phyloP scores from a whole-genome alignment of 2,329 filamentous ascomycete genomes.

The Pyrenophora tritici-repentis region DNA sequence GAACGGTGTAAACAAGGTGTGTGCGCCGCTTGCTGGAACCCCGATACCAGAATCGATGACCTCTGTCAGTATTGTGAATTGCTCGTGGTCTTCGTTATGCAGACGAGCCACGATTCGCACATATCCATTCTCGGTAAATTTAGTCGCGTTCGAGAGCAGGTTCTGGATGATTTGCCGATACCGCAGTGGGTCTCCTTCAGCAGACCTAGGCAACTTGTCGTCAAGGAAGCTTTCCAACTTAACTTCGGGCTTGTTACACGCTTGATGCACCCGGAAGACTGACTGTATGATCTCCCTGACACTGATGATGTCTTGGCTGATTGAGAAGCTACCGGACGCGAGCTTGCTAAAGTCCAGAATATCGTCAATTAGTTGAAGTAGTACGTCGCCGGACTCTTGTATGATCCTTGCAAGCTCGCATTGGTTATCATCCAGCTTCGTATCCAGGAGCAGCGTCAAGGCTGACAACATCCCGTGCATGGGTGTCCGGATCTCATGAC shows the following conservation, averaged over 20 bases:
- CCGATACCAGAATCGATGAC: constrained; percentile 62
- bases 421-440: constrained; percentile 59
- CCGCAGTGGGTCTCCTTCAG: constrained; percentile 63
- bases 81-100: constrained; percentile 49
- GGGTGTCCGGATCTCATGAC: constrained; percentile 67
- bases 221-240: constrained; percentile 53
- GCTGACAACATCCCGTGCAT: constrained; percentile 67
- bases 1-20: constrained; percentile 61
- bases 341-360: constrained; percentile 71
- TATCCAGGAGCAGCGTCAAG: constrained; percentile 62
- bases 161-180: constrained; percentile 68
- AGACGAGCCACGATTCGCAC: constrained; percentile 54
- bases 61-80: constrained; percentile 57
- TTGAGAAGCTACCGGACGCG: constrained; percentile 63
- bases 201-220: constrained; percentile 55
- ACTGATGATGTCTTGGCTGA: constrained; percentile 59
- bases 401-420: constrained; percentile 63
- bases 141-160: constrained; percentile 64
- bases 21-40: constrained; percentile 52
- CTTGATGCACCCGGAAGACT: constrained; percentile 58
- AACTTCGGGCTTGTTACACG: constrained; percentile 54
- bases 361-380: constrained; percentile 67
- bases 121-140: constrained; percentile 64
- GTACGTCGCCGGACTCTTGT: constrained; percentile 62
- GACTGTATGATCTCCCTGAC: constrained; percentile 54